These are phyloP conservation scores for Plasmodium knowlesi DNA, from an alignment of 169 alveolate genomes.

Conservation along the genomic window DNA sequence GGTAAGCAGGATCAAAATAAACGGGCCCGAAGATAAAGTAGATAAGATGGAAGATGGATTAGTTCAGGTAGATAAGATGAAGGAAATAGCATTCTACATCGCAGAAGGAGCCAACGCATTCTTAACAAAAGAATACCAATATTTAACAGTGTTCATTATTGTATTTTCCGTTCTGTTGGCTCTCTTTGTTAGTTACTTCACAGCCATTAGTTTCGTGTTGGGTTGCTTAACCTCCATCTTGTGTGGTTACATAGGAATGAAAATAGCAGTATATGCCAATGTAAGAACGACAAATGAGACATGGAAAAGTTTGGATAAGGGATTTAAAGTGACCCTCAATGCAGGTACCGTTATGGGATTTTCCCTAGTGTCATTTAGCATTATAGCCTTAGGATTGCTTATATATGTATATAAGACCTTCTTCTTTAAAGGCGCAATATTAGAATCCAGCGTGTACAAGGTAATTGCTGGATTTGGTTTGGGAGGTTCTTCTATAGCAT, in stretches of 20 bases:
- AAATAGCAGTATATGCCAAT: conserved; percentile 89
- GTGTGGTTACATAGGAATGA: conserved; percentile 92
- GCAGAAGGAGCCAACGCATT: conserved; percentile 93
- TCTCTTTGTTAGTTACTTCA: conserved; percentile 79
- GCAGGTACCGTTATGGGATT: conserved; percentile 93
- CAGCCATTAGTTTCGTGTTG: conserved; percentile 88
- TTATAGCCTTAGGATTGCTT: conserved; percentile 79
- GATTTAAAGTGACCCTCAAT: conserved; percentile 87
- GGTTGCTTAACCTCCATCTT: conserved; percentile 92
- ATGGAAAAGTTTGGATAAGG: conserved; percentile 83
- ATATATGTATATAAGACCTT: conserved; percentile 77
- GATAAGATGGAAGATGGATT: conserved; percentile 64
- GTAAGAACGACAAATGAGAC: conserved; percentile 89
- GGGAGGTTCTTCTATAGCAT: conserved; percentile 93
- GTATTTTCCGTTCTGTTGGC: conserved; percentile 84
- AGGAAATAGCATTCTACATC: conserved; percentile 83
- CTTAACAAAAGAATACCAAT: conserved; percentile 88
- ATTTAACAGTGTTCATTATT: conserved; percentile 85
- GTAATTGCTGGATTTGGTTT: conserved; percentile 91
- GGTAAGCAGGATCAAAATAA: conserved; percentile 44
- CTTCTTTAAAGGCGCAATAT: not conserved
- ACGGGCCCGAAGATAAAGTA: conserved; percentile 56
- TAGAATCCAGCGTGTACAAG: conserved; percentile 80
- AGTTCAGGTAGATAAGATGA: conserved; percentile 78
- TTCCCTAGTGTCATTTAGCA: conserved; percentile 88